phyloP scores from a whole-genome alignment of 345 rosid species.

The Cardamine occulta region DNA sequence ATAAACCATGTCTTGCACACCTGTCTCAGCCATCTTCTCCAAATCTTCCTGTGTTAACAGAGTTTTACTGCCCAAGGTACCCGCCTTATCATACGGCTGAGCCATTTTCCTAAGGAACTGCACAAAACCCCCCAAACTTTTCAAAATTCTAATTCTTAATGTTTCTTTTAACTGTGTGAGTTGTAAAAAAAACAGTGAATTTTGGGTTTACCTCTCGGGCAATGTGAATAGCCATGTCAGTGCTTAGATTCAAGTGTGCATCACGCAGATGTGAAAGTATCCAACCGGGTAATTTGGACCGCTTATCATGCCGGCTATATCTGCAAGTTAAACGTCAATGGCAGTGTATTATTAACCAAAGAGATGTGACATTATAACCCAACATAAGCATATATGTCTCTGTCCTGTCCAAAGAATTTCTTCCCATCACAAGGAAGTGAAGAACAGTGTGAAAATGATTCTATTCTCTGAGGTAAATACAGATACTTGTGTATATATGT shows the following conservation, averaged over 20 bases:
- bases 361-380: background rate
- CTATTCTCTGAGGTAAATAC: background rate
- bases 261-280: slow-evolving; percentile 87
- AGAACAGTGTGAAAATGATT: slow-evolving; percentile 5
- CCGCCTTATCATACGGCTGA: slow-evolving; percentile 88
- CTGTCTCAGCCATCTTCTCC: slow-evolving; percentile 79
- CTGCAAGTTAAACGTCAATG: slow-evolving; percentile 49
- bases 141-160: background rate
- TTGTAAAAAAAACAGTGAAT: background rate
- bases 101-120: slow-evolving; percentile 98
- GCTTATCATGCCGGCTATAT: slow-evolving; percentile 97
- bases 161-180: background rate
- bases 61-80: slow-evolving; percentile 61
- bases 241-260: slow-evolving; percentile 91
- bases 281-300: slow-evolving; percentile 96
- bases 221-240: slow-evolving; percentile 93
- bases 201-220: slow-evolving; percentile 74
- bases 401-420: slow-evolving; percentile 1
- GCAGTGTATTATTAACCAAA: slow-evolving; percentile 5
- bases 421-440: background rate
- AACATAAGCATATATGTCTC: slow-evolving; percentile 15
- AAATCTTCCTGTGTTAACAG: slow-evolving; percentile 84
- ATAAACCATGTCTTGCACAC: slow-evolving; percentile 51
- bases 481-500: background rate
- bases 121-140: slow-evolving; percentile 18